phyloP scores from a whole-genome alignment of 106 monocot genomes.

The Vanilla planifolia region DNA sequence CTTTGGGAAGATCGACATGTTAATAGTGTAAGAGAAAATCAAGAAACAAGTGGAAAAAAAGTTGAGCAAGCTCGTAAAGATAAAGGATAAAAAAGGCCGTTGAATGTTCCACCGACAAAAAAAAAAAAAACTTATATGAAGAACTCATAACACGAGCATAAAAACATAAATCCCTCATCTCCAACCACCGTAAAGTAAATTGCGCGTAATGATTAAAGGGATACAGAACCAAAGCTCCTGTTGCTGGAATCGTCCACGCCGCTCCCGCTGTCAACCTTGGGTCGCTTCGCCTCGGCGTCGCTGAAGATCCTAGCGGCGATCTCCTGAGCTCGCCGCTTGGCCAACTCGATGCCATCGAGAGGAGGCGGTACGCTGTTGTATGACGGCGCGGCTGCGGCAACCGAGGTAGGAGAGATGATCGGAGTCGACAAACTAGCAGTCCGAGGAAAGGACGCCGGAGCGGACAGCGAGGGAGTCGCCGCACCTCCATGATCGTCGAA shows the following conservation, averaged over 20 bases:
- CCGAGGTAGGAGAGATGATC: constrained; percentile 3
- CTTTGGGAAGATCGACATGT: too few relatives aligned
- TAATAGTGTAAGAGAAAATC: too few relatives aligned
- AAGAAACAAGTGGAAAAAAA: neutral
- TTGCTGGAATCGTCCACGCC: constrained; percentile 15
- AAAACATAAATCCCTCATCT: neutral
- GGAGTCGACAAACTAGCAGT: constrained; percentile 19
- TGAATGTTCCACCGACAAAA: too few relatives aligned
- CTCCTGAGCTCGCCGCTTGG: constrained; percentile 60
- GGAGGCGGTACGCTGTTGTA: constrained; percentile 50
- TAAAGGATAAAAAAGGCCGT: too few relatives aligned
- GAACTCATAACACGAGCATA: neutral
- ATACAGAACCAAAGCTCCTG: constrained; percentile 8
- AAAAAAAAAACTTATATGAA: neutral
- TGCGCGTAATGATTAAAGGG: neutral
- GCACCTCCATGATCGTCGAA: constrained; percentile 30
- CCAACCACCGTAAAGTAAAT: too few relatives aligned
- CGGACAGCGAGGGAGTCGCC: neutral
- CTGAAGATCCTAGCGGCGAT: constrained; percentile 50
- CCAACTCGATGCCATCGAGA: constrained; percentile 42
- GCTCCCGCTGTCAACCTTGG: constrained; percentile 33
- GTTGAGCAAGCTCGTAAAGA: neutral
- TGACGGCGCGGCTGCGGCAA: constrained; percentile 8
- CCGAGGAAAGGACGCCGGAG: constrained; percentile 10
- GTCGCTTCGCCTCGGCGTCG: constrained; percentile 52